phyloP scores from a whole-genome alignment of 306 rosid genomes.

The Cicer yamashitae region DNA sequence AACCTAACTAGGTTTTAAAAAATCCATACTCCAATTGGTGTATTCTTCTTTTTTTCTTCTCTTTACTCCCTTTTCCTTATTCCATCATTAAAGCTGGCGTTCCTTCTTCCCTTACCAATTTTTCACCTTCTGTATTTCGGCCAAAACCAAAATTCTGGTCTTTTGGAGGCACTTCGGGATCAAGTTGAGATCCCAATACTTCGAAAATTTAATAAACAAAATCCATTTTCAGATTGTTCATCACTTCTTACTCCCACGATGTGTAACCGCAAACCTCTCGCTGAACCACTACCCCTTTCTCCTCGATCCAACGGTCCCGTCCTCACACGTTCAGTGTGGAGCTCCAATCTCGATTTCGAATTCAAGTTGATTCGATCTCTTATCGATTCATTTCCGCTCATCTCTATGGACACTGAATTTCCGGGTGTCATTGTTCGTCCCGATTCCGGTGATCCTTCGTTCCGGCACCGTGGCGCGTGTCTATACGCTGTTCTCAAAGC shows the following conservation, averaged over 20 bases:
- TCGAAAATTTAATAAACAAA: neutral
- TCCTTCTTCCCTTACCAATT: neutral
- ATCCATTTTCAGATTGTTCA: neutral
- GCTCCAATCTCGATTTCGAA: constrained; percentile 62
- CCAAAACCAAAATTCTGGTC: constrained; percentile 33
- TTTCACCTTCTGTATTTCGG: neutral
- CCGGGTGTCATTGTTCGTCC: constrained; percentile 73
- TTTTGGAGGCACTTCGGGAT: neutral
- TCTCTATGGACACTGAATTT: constrained; percentile 86
- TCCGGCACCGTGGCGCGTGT: constrained; percentile 1
- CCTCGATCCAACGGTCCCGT: constrained; percentile 32
- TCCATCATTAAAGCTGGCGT: neutral
- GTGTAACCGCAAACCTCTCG: constrained; percentile 10
- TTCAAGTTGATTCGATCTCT: constrained; percentile 58
- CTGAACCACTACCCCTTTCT: neutral
- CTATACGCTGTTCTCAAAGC: constrained; percentile 71
- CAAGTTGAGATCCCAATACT: neutral
- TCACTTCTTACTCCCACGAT: neutral
- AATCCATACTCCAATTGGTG: no score
- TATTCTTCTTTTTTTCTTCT: no score
- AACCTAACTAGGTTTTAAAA: neutral
- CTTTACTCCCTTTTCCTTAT: no score
- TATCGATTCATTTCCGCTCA: constrained; percentile 54
- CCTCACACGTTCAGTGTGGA: constrained; percentile 69
- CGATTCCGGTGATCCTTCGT: constrained; percentile 40